Evolutionary conservation across 495 filamentous ascomycete species (phyloP), one percentile per base, ranked within the genome.

Genomic region (Cercophora scortea): DNA sequence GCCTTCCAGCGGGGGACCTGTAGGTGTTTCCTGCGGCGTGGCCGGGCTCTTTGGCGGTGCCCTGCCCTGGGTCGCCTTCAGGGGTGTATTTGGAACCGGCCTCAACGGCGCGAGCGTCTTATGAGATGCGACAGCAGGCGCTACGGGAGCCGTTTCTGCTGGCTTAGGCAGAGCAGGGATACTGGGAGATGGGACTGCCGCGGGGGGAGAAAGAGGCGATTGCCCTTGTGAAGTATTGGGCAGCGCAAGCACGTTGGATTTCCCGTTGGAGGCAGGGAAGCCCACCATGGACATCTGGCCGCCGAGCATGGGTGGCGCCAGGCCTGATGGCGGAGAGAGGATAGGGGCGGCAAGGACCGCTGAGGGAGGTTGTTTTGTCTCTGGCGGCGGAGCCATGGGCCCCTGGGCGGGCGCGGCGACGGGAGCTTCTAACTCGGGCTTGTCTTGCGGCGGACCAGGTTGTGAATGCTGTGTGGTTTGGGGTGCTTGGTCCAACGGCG

Each of bases 341-440:
- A 69, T 50, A 7, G 74, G 72, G 17, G 71, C 69, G 32, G 71
- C 74, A 19, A 77, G 63, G 33, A 73, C 68, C 41, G 70, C 64
- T 33, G 66, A 66, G 13, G 61, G 57, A 18, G 54, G 56, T 16
- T 65, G 65, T 51, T 62, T 71, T 17, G 55, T 18, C 10, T 71
- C 66, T 12, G 63, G 56, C 6, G 55, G 52, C 12, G 35, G 49
- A 6, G 42, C 45, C 35, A 65, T 43, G 1, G 47, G 52, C 1
- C 60, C 55, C 39, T 58, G 61, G 38, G 34, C 46, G 6, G 41
- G 41, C 12, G 9, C 13, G 34, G 34, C 34, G 25, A 25, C 25
- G 5, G 25, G 25, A 25, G 25, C 25, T 25, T 25, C 25, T 25
- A 25, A 25, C 25, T 25, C 25, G 25, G 25, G 25, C 25, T 25